Conservation (phyloP, 352 stramenopile species). For the Phytophthora litchii region DNA sequence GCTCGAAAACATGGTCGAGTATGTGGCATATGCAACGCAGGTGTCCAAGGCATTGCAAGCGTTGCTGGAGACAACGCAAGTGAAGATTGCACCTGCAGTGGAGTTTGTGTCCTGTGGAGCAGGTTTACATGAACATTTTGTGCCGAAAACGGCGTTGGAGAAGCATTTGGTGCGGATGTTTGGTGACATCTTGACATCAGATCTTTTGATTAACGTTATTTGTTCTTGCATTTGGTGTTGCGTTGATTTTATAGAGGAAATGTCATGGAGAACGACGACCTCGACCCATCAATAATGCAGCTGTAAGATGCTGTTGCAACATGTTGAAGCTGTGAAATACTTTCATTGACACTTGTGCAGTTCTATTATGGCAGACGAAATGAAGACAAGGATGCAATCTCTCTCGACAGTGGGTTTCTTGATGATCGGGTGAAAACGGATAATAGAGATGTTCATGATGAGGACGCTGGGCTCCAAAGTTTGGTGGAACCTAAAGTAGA, state of each 20-base stretch:
- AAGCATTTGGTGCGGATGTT: slow-evolving; percentile 48
- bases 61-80: slow-evolving; percentile 43
- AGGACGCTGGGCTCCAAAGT: slow-evolving; percentile 15
- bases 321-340: slow-evolving; percentile 2
- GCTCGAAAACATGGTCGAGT: slow-evolving; percentile 31
- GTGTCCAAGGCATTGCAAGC: slow-evolving; percentile 34
- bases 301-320: slow-evolving; percentile 13
- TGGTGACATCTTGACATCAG: no score
- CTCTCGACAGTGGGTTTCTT: background rate
- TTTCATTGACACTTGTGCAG: slow-evolving; percentile 7
- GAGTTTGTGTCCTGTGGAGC: slow-evolving; percentile 44
- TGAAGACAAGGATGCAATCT: slow-evolving; percentile 1
- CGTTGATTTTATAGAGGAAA: slow-evolving; percentile 29
- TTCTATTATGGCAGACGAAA: slow-evolving; percentile 36
- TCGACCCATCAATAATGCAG: slow-evolving; percentile 29
- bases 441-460: background rate
- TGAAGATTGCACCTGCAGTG: slow-evolving; percentile 35
- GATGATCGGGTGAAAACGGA: background rate
- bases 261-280: slow-evolving; percentile 31
- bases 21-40: slow-evolving; percentile 32
- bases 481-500: slow-evolving; percentile 21
- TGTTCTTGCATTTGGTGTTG: slow-evolving; percentile 1
- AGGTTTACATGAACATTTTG: slow-evolving; percentile 40
- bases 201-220: slow-evolving; percentile 1
- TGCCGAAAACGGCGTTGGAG: slow-evolving; percentile 37